Conservation (phyloP, 768 basidiomycete species). For the Grammothele lineata region DNA sequence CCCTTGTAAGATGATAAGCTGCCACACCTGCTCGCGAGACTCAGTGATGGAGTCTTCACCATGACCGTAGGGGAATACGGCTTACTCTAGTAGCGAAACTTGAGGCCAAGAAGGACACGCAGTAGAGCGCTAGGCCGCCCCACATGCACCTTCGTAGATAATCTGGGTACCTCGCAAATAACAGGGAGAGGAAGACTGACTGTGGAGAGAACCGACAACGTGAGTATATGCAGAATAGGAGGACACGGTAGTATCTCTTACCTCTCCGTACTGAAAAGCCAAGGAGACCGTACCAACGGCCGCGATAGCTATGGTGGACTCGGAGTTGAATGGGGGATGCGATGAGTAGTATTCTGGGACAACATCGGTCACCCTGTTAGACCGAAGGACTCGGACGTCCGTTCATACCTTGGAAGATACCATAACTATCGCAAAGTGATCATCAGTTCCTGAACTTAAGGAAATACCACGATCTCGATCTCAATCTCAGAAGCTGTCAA, state of each 20-base stretch:
- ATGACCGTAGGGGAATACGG: no score
- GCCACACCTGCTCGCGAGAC: constrained; percentile 15
- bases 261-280: constrained; percentile 18
- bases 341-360: constrained; percentile 19
- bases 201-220: neutral
- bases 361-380: no score
- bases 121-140: constrained; percentile 8
- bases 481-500: no score
- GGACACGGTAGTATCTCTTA: constrained; percentile 1
- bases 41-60: no score
- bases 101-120: constrained; percentile 7
- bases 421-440: constrained; percentile 11
- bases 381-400: no score
- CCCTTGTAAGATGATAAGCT: constrained; percentile 20
- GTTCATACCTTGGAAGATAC: constrained; percentile 23
- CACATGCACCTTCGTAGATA: constrained; percentile 10
- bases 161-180: constrained; percentile 9
- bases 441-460: neutral
- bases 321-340: constrained; percentile 16
- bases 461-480: no score
- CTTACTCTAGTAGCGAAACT: constrained; percentile 18
- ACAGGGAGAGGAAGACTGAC: constrained; percentile 1
- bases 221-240: neutral
- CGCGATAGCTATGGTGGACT: constrained; percentile 13
- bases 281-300: constrained; percentile 17